Evolutionary conservation across 169 alveolate species (phyloP), one percentile per base, ranked within the genome.

Genomic region (Toxoplasma gondii): DNA sequence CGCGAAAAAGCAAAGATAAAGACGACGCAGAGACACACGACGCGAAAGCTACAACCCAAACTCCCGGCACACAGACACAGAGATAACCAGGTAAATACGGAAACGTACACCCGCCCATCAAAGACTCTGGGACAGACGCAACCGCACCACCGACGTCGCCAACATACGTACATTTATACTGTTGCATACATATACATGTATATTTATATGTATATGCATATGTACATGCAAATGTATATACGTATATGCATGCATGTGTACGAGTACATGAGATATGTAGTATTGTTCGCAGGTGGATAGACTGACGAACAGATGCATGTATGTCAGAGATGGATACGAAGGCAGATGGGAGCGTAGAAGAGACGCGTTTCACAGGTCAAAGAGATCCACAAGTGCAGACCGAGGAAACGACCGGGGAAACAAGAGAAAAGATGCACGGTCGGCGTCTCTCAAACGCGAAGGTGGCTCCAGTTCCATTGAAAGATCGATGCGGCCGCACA

Each of bases 1-100:
- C 19, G 69, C 24, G 81, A 86, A 31, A 94, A 91, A 54, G 67
- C 96, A 92, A 90, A 53, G 95, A 88, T 93, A 67, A 80, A 27
- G 49, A 80, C 45, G 29, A 39, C 54, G 29, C 27, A 34, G 49
- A 36, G 88, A 69, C 81, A 29, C 7, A 69, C 41, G 9, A n/a
- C 81, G 19, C 41, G 34, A 69, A n/a, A 17, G 4, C 31, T 29
- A 9, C 81, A 69, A 49, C 22, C 58, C 4, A 49, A 49, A 49
- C n/a, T n/a, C n/a, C n/a, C n/a, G n/a, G 12, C 58, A 12, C 58
- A 49, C 58, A 49, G 58, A 49, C 58, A 12, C 58, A 49, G 12
- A 49, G 58, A n/a, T n/a, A 49, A 12, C 58, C 12, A 49, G 12
- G 58, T 7, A 49, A 49, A 7, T 49, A 49, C 12, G 58, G 58